These are phyloP conservation scores for Magnaporthiopsis incrustans DNA, from an alignment of 2,329 filamentous ascomycete genomes.

Conservation along the genomic window DNA sequence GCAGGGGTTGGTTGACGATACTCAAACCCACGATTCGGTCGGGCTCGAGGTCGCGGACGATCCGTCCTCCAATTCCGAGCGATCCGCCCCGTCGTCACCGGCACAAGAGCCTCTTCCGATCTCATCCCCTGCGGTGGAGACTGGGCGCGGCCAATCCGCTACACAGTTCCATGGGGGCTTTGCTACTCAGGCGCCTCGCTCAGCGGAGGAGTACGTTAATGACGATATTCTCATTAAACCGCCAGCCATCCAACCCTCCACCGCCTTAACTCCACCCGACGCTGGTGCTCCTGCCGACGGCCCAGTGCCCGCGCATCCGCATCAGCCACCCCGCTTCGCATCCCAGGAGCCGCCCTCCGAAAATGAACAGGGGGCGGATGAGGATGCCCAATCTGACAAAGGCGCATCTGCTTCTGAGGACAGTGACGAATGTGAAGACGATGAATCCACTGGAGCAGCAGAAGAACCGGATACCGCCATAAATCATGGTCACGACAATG, in stretches of 20 bases:
- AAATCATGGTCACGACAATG: no score
- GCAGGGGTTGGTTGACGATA: not conserved
- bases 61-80: not conserved
- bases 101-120: not conserved
- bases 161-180: not conserved
- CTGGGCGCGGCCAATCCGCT: not conserved
- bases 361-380: not conserved
- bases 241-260: not conserved
- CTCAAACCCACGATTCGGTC: not conserved
- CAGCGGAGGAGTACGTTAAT: constrained; percentile 1
- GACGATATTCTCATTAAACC: constrained; percentile 1
- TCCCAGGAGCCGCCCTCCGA: constrained; percentile 6
- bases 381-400: not conserved
- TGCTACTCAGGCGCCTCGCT: constrained; percentile 1
- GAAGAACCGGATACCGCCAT: not conserved
- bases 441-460: not conserved
- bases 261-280: not conserved
- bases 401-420: not conserved
- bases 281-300: not conserved
- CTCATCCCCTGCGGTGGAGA: not conserved
- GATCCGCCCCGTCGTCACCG: not conserved
- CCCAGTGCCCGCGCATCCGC: not conserved
- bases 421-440: not conserved
- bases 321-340: not conserved
- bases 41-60: not conserved